Percentiles rank a stretch among this genome's conserved stretches.
Conservation (phyloP, 106 monocot genomes). For the Apostasia shenzhenica region DNA sequence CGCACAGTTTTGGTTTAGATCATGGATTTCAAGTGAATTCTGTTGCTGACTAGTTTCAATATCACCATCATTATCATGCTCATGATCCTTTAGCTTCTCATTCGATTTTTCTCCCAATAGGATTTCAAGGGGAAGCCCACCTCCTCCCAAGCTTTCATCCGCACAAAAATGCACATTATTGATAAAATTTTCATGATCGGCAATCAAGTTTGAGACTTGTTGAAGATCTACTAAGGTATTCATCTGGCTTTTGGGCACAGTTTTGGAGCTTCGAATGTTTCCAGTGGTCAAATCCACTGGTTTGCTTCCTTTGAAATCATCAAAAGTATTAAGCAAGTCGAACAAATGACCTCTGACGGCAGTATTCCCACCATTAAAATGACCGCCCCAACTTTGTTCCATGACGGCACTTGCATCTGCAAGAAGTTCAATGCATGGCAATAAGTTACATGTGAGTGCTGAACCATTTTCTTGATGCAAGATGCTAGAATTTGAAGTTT, state of each 20-base stretch:
- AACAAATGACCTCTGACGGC: no score
- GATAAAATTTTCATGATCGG: constrained; percentile 10
- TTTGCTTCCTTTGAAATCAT: background rate
- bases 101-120: constrained; percentile 18
- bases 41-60: background rate
- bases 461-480: no score
- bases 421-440: background rate
- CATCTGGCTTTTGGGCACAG: background rate
- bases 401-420: background rate
- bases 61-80: background rate
- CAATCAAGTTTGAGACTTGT: background rate
- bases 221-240: constrained; percentile 11
- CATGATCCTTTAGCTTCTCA: background rate
- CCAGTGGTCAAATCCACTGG: background rate
- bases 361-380: no score
- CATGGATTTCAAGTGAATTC: background rate
- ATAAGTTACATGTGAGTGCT: no score
- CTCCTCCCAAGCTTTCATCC: constrained; percentile 2
- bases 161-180: constrained; percentile 16
- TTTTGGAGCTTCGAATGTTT: background rate
- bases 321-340: no score
- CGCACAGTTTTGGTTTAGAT: background rate
- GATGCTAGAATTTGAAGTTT: no score
- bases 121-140: constrained; percentile 21
- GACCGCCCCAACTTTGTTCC: no score